Base-by-base conservation (phyloP, 179 eudicot genomes). In the Corrigiola litoralis region DNA sequence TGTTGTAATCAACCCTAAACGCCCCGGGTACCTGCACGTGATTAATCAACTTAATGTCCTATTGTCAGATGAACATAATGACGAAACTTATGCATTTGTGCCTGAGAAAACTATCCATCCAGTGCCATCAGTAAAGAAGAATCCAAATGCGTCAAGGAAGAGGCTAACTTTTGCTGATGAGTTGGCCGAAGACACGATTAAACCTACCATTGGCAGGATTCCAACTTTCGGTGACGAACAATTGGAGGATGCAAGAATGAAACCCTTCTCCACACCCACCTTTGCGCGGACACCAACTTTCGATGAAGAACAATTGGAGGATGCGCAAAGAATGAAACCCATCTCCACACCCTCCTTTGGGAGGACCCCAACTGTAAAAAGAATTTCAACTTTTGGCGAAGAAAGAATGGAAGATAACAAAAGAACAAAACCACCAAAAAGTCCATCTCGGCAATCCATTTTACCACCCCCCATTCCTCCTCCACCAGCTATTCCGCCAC, bases 61-160 rank as follows among this genome's bases (percentile, higher is more conserved):
- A 29, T 6, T 58, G 34, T 70, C 62, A 67, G 64, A 55, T 57
- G 69, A 75, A 31, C 6, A 57, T 36, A 49, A 67, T 18, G 34
- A 54, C 9, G 71, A 72, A 38, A 41, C 24, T 58, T 20, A 29
- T n/a, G 69, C 45, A 52, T 71, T 48, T 68, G 33, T 61, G 17
- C 82, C 79, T 18, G 79, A 68, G 71, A 79, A 58, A 65, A 75
- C 76, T 6, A 71, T 79, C 59, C 79, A 66, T 58, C 74, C 74
- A 69, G 71, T 71, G 38, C 71, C 71, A 63, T 67, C 82, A 23
- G 58, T 21, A 27, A 75, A 31, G 49, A 59, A 67, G 52, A 55
- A 48, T 50, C 72, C 81, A 48, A 54, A 44, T 16, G 56, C n/a
- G 50, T 62, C 69, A 42, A 62, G 56, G 58, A 66, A 75, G 60